Evolutionary conservation across 495 filamentous ascomycete species (phyloP).

Genomic region (Penicillium cosmopolitanum): DNA sequence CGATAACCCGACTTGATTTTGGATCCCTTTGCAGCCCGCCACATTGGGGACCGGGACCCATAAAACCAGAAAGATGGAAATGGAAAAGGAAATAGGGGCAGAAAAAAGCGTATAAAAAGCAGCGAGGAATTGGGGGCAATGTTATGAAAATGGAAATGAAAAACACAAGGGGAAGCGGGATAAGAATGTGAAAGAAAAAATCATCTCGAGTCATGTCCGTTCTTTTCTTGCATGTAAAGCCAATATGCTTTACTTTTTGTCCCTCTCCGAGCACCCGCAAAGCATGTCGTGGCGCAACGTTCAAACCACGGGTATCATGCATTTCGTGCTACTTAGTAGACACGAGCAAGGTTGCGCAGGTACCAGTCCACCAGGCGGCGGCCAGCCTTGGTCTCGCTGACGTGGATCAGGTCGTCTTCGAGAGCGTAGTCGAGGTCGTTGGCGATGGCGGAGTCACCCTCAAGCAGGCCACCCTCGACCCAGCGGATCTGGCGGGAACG

Average conservation of each 20-base stretch:
- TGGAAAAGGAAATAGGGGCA: constrained; percentile 26
- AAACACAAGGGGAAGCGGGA: constrained; percentile 29
- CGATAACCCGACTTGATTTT: constrained; percentile 44
- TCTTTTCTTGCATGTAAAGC: constrained; percentile 34
- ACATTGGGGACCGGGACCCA: constrained; percentile 22
- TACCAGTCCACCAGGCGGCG: constrained; percentile 98
- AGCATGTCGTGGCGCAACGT: constrained; percentile 12
- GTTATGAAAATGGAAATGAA: constrained; percentile 23
- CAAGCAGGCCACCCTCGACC: constrained; percentile 85
- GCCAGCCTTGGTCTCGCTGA: constrained; percentile 97
- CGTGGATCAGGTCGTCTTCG: constrained; percentile 96
- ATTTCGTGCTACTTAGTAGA: constrained; percentile 61
- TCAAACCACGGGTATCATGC: constrained; percentile 14
- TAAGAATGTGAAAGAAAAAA: constrained; percentile 35
- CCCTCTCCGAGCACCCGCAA: constrained; percentile 20
- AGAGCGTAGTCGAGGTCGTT: constrained; percentile 96
- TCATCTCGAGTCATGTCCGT: constrained; percentile 40
- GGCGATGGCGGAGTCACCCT: constrained; percentile 87
- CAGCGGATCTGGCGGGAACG: constrained; percentile 94
- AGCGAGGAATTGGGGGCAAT: constrained; percentile 24
- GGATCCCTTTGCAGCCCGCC: constrained; percentile 8
- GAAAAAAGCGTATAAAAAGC: constrained; percentile 26
- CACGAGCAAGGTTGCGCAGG: constrained; percentile 90
- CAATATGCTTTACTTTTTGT: constrained; percentile 31
- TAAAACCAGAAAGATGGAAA: constrained; percentile 20